Evolutionary conservation across 345 rosid species (phyloP), one percentile per base, ranked within the genome.

Genomic region (Linum lewisii): DNA sequence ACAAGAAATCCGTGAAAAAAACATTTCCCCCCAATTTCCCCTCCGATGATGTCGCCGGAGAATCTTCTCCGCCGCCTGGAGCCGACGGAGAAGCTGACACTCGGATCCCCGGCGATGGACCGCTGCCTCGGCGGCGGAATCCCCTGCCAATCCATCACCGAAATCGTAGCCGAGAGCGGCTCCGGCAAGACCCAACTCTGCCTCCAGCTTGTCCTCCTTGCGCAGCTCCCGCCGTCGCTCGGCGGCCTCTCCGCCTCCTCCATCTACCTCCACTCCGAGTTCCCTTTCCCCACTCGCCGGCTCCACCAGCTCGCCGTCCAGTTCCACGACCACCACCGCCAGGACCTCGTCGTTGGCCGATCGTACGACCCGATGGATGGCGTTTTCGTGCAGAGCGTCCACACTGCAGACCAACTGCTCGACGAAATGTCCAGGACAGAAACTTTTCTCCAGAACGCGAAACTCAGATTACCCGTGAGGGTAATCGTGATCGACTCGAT

Each of bases 101-200:
- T 79, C 25, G 98, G 95, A 49, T 82, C 95, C 75, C 73, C 78
- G 50, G 49, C 71, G 66, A 65, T 88, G n/a, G 95, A 88, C 68
- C 58, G 57, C 49, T 78, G 78, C 69, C 81, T 91, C 26, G 66
- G 60, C 66, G 96, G 98, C 25, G 96, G 92, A 54, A 67, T 91
- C 42, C 84, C 95, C 11, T 91, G 92, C 75, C 62, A 77, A 51
- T 82, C 90, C 13, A n/a, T 91, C 32, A 84, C 96, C 26, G 96
- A 91, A 70, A 74, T 91, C 53, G 85, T 79, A 6, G 90, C 92
- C 38, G 96, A 86, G 68, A 91, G 95, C 54, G 93, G 93, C 58
- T 80, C 83, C 58, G 95, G 95, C 23, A 88, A 88, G 79, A 88
- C 93, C 66, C 96, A 88, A 63, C 70, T 91, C 63, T 88, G 90